A percentile compares a stretch with the other conserved stretches of the same genome.
These are phyloP conservation scores for Knufia petricola DNA, from an alignment of 2,329 filamentous ascomycete species.

Conservation along the genomic window DNA sequence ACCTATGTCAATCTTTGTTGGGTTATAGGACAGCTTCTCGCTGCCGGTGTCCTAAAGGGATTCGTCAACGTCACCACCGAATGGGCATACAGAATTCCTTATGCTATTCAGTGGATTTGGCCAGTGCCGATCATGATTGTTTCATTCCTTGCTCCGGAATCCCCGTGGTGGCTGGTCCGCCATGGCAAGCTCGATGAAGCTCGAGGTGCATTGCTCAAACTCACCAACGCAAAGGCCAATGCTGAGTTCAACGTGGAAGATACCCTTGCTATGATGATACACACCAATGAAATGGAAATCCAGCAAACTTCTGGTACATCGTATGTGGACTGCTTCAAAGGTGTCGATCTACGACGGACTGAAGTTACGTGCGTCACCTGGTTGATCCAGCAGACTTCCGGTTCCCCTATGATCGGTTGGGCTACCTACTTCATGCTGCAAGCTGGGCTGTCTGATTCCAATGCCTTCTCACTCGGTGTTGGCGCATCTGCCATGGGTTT, in stretches of 20 bases:
- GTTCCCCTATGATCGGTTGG: conserved; percentile 56
- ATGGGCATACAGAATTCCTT: conserved; percentile 32
- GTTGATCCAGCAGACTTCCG: conserved; percentile 49
- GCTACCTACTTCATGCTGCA: conserved; percentile 50
- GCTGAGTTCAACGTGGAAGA: conserved; percentile 26
- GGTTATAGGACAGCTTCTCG: conserved; percentile 33
- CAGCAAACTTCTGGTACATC: conserved; percentile 22
- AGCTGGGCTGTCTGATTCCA: conserved; percentile 31
- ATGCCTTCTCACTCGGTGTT: conserved; percentile 36
- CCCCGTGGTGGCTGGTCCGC: conserved; percentile 45
- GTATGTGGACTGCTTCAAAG: conserved; percentile 29
- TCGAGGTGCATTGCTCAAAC: conserved; percentile 32
- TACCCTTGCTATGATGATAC: conserved; percentile 23
- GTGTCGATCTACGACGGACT: conserved; percentile 31
- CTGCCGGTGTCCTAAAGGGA: conserved; percentile 28
- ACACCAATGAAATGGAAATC: conserved; percentile 24
- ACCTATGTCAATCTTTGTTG: conserved; percentile 34
- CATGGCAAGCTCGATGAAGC: conserved; percentile 39
- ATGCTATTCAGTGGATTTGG: conserved; percentile 28
- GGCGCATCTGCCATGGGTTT: conserved; percentile 55
- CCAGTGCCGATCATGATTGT: conserved; percentile 20
- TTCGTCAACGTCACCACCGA: conserved; percentile 24
- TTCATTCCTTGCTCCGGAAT: conserved; percentile 33
- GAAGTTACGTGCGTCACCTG: conserved; percentile 34
- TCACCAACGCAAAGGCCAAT: conserved; percentile 33